Conservation (phyloP, 2,329 filamentous ascomycete genomes). For the Pezicula neosporulosa region DNA sequence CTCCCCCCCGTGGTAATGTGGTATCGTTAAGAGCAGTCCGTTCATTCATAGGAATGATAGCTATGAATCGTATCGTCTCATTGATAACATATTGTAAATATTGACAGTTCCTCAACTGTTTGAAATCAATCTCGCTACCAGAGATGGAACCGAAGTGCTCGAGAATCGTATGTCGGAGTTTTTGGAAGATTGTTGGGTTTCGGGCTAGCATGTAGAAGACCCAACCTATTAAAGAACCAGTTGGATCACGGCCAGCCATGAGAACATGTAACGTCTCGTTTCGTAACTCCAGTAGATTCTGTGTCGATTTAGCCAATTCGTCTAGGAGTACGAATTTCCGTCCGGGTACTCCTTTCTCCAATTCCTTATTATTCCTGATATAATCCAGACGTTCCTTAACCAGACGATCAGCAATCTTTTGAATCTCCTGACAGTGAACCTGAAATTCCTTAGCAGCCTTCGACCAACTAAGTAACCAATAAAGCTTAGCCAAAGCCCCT, state of each 20-base stretch:
- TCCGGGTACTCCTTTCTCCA: constrained; percentile 7
- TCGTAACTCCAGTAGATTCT: constrained; percentile 13
- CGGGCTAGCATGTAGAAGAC: constrained; percentile 38
- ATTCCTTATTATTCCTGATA: constrained; percentile 1
- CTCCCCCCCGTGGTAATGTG: constrained; percentile 31
- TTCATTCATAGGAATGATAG: constrained; percentile 47
- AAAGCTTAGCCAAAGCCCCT: constrained; percentile 36
- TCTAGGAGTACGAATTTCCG: constrained; percentile 41
- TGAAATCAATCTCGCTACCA: constrained; percentile 3
- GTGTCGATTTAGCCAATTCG: constrained; percentile 33
- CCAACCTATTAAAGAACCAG: constrained; percentile 46
- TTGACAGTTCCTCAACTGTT: constrained; percentile 13
- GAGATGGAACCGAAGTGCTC: constrained; percentile 28
- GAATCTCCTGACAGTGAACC: constrained; percentile 18
- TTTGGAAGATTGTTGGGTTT: constrained; percentile 33
- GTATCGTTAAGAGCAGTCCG: constrained; percentile 44
- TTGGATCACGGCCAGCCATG: constrained; percentile 53
- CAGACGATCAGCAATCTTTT: constrained; percentile 14
- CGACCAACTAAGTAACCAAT: constrained; percentile 45
- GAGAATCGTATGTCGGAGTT: constrained; percentile 37
- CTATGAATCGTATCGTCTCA: constrained; percentile 40
- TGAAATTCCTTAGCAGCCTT: constrained; percentile 30
- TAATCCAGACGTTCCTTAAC: constrained; percentile 9
- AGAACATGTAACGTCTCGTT: constrained; percentile 27
- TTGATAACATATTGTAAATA: constrained; percentile 19